phyloP scores from a whole-genome alignment of 1,139 yeast genomes.

The Hyphopichia burtonii region DNA sequence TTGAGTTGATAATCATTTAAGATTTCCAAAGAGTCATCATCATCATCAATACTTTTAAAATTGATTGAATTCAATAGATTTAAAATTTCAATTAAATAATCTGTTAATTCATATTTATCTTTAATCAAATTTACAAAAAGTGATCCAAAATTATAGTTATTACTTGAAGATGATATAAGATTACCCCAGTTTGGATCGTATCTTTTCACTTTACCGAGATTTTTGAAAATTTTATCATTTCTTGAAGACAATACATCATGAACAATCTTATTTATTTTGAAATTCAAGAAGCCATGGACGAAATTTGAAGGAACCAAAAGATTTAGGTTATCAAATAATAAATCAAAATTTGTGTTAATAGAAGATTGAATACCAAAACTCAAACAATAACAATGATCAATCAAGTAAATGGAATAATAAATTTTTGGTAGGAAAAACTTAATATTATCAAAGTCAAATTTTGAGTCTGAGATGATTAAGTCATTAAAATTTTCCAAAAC shows the following conservation, averaged over 20 bases:
- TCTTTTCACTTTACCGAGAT: conserved; percentile 10
- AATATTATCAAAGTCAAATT: conserved; percentile 31
- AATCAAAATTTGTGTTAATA: conserved; percentile 15
- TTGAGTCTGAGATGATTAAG: conserved; percentile 11
- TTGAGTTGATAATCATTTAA: conserved; percentile 49
- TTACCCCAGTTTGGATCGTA: not conserved
- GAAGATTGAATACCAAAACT: conserved; percentile 56
- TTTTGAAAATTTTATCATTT: conserved; percentile 11
- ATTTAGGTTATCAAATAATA: conserved; percentile 15
- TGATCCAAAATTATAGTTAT: not conserved
- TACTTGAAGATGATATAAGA: no score
- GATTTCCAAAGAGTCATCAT: conserved; percentile 41
- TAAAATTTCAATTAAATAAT: conserved; percentile 29
- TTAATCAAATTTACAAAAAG: conserved; percentile 11
- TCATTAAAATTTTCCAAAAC: conserved; percentile 40
- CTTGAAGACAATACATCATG: conserved; percentile 16
- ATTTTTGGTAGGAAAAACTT: conserved; percentile 48
- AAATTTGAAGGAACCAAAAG: conserved; percentile 14
- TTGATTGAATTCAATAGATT: conserved; percentile 11
- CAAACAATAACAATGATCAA: conserved; percentile 57
- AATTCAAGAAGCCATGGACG: conserved; percentile 8
- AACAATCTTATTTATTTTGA: conserved; percentile 15
- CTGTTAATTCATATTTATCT: conserved; percentile 28
- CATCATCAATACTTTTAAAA: conserved; percentile 8
- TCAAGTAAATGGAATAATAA: conserved; percentile 45